Evolutionary conservation across 495 filamentous ascomycete genomes (phyloP).

Genomic region (Platismatia glauca): DNA sequence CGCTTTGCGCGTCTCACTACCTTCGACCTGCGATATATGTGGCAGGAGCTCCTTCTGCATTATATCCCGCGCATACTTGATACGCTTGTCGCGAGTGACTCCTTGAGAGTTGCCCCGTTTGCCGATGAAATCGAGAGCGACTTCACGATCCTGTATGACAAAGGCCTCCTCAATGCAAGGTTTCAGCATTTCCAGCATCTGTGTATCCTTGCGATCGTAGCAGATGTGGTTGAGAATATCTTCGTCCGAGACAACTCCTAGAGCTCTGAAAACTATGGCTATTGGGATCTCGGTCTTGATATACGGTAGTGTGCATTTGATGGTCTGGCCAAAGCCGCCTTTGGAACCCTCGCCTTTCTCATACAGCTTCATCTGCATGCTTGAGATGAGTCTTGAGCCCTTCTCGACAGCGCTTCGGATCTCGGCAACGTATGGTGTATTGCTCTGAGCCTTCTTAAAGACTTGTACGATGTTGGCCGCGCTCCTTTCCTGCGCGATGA

Average conservation of each 20-base stretch:
- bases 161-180: slow-evolving; percentile 95
- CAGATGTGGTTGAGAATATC: slow-evolving; percentile 97
- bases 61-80: slow-evolving; percentile 83
- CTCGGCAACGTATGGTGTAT: slow-evolving; percentile 86
- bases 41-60: slow-evolving; percentile 95
- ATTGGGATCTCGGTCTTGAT: slow-evolving; percentile 90
- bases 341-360: slow-evolving; percentile 70
- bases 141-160: slow-evolving; percentile 88
- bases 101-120: slow-evolving; percentile 72
- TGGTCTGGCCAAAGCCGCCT: slow-evolving; percentile 74
- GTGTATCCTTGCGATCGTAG: slow-evolving; percentile 87
- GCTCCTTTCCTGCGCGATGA: slow-evolving; percentile 95
- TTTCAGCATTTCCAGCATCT: slow-evolving; percentile 95
- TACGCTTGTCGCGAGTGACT: slow-evolving; percentile 74
- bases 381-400: slow-evolving; percentile 85
- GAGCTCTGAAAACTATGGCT: slow-evolving; percentile 85
- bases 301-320: slow-evolving; percentile 83
- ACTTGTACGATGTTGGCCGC: slow-evolving; percentile 98
- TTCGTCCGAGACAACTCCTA: slow-evolving; percentile 94
- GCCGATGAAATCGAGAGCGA: slow-evolving; percentile 93
- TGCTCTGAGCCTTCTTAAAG: slow-evolving; percentile 89
- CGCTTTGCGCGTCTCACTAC: slow-evolving; percentile 93
- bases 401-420: slow-evolving; percentile 96
- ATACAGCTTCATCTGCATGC: slow-evolving; percentile 77
- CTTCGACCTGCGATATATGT: slow-evolving; percentile 90